phyloP scores from a whole-genome alignment of 352 stramenopile genomes.

The Plasmopara muralis region DNA sequence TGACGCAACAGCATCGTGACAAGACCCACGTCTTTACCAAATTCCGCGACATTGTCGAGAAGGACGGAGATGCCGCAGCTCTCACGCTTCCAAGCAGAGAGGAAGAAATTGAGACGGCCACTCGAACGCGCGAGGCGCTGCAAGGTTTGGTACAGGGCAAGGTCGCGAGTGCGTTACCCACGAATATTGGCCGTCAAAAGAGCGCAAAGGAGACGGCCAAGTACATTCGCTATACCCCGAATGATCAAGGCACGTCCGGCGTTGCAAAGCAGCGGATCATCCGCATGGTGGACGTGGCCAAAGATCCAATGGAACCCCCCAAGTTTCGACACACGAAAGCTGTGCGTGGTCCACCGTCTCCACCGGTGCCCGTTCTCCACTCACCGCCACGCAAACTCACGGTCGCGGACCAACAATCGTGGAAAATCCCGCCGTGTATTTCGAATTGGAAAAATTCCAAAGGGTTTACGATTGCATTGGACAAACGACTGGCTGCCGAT shows the following conservation, averaged over 20 bases:
- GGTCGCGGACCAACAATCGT: slow-evolving; percentile 92
- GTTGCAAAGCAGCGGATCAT: slow-evolving; percentile 92
- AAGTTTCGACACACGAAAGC: slow-evolving; percentile 99
- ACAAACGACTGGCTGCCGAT: slow-evolving; percentile 98
- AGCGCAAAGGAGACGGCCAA: slow-evolving; percentile 73
- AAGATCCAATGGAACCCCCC: slow-evolving; percentile 98
- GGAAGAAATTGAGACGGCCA: slow-evolving; percentile 65
- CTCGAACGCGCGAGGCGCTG: slow-evolving; percentile 80
- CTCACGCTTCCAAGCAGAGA: slow-evolving; percentile 41
- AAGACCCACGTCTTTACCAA: slow-evolving; percentile 93
- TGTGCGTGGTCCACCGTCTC: slow-evolving; percentile 83
- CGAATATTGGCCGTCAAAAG: slow-evolving; percentile 86
- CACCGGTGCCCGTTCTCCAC: slow-evolving; percentile 88
- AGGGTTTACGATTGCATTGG: slow-evolving; percentile 98
- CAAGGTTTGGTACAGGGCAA: slow-evolving; percentile 88
- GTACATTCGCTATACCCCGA: slow-evolving; percentile 83
- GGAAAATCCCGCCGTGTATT: slow-evolving; percentile 99
- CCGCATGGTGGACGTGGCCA: slow-evolving; percentile 96
- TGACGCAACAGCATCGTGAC: slow-evolving; percentile 93
- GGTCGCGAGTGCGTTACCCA: slow-evolving; percentile 77
- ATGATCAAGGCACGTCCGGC: slow-evolving; percentile 44
- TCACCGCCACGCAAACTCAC: slow-evolving; percentile 91
- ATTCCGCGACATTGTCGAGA: slow-evolving; percentile 90
- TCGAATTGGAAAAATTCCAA: slow-evolving; percentile 99
- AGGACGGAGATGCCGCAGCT: slow-evolving; percentile 63